phyloP scores from a whole-genome alignment of 192 early-diverging fungal genomes.

The Coemansia sp. region DNA sequence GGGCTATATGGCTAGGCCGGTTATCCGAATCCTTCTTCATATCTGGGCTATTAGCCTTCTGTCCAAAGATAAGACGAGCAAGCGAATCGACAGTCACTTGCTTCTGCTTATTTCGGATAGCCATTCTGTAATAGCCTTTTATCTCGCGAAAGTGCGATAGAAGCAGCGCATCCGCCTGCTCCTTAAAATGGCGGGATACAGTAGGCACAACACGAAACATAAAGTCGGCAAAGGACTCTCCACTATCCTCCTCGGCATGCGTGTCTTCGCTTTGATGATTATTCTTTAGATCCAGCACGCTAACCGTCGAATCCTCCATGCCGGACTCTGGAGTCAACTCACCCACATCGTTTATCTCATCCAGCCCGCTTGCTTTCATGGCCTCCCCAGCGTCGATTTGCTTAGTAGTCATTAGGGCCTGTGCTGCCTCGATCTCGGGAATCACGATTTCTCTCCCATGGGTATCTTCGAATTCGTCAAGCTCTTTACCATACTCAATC shows the following conservation, averaged over 20 bases:
- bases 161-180: constrained; percentile 34
- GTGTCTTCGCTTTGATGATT: neutral
- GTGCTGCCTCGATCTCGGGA: constrained; percentile 8
- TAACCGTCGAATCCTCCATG: neutral
- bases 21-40: neutral
- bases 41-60: neutral
- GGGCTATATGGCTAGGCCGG: constrained; percentile 15
- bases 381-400: neutral
- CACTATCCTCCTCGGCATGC: neutral
- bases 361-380: neutral
- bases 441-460: constrained; percentile 27
- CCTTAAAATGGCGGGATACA: constrained; percentile 14
- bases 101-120: constrained; percentile 15
- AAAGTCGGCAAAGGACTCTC: constrained; percentile 14
- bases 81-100: constrained; percentile 38
- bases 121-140: constrained; percentile 32
- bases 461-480: constrained; percentile 24
- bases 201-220: constrained; percentile 31
- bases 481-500: constrained; percentile 17
- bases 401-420: constrained; percentile 1
- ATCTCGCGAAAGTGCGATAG: constrained; percentile 38
- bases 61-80: constrained; percentile 39
- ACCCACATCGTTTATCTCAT: neutral
- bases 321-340: neutral
- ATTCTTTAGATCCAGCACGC: neutral